A percentile compares a stretch with the other conserved stretches of the same genome.
Conservation (phyloP, 2,329 filamentous ascomycete species). For the Penicillium freii region DNA sequence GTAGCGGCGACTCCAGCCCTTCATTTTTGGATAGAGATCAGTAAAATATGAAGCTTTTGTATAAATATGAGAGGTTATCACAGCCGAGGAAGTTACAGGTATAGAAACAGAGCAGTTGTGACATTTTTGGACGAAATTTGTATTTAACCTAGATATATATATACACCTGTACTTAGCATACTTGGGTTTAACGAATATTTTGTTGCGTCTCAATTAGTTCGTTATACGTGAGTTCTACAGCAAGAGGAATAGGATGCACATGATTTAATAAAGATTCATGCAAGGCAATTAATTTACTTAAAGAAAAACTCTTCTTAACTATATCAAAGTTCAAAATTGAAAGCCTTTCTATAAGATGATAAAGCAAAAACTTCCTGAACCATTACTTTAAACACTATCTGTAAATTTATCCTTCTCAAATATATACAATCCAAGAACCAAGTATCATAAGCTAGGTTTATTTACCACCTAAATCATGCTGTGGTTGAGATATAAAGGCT, state of each 20-base stretch:
- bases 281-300: too few species aligned
- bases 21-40: not conserved
- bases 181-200: not conserved
- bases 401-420: not conserved
- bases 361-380: not conserved
- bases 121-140: not conserved
- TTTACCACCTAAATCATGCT: not conserved
- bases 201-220: not conserved
- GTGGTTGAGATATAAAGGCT: not conserved
- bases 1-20: not conserved
- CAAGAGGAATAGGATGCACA: not conserved
- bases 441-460: not conserved
- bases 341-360: too few species aligned
- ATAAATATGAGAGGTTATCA: not conserved
- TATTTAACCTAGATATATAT: not conserved
- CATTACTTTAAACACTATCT: not conserved
- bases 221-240: not conserved
- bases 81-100: not conserved
- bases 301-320: too few species aligned
- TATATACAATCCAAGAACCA: not conserved
- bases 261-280: not conserved
- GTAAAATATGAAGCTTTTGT: not conserved
- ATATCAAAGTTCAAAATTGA: not conserved
- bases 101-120: not conserved
- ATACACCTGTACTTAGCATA: not conserved